Base-by-base conservation (phyloP, 345 rosid species). In the Mercurialis annua region DNA sequence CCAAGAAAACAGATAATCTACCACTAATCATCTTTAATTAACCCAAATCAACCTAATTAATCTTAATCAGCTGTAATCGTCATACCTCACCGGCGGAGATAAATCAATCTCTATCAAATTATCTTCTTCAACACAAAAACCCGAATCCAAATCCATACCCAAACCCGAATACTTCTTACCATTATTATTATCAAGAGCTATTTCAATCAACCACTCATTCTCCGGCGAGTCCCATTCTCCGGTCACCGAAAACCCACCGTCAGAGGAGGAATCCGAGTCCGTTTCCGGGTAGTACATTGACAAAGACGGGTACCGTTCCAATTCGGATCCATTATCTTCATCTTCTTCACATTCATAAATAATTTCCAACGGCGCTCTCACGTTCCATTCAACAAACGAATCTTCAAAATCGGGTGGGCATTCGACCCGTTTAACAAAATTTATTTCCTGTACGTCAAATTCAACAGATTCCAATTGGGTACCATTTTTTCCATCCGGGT, bases 281-380 rank as follows among this genome's bases (percentile, higher is more conserved):
- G 91, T 66, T 59, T 87, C 93, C 34, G 96, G 91, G 59, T 81
- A 86, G 51, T 71, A 90, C 40, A 77, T 63, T 3, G 92, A 84
- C 68, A 90, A 68, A 23, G 90, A 86, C 10, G 83, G 83, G 65
- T 72, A 70, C 64, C 79, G 73, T 66, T 73, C 84, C 10, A 40
- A 0, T 46, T 65, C 64, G 76, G 75, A 1, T 49, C 70, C 31
- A 6, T 68, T 71, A 11, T 23, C 72, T 0, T 78, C 82, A 0
- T 71, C 81, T 10, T 78, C 82, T 16, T 78, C 88, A 29, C 80
- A 90, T 2, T 92, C 97, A 64, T 92, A 83, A 52, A 93, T 93
- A 47, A 90, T 90, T 23, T 87, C 91, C 59, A 93, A 59, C 20
- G 98, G 97, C 2, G 96, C 96, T 66, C 84, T 81, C 43, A 90